Base-by-base conservation (phyloP, 192 early-diverging fungal genomes). In the Podochytrium sp. region DNA sequence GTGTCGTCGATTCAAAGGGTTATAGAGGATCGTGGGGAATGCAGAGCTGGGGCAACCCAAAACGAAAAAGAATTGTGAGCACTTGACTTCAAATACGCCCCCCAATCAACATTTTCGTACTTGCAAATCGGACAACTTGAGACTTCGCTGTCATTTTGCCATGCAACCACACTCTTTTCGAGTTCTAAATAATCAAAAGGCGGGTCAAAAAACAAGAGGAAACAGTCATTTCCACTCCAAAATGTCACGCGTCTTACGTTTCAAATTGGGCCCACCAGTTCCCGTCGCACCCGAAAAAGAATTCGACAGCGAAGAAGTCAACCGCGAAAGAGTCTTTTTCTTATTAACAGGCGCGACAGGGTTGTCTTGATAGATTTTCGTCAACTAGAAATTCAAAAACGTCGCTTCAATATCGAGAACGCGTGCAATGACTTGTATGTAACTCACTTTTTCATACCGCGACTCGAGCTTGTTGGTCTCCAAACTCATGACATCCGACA, bases 381-480 rank as follows among this genome's bases (percentile, higher is more conserved):
- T 18, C 10, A 18, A 10, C 14, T 57, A 32, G 43, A 47, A 47
- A 7, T 47, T 47, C 7, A 47, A 47, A 47, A 47, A 12, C 7
- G 43, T 47, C n/a, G n/a, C n/a, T n/a, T n/a, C n/a, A n/a, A n/a
- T n/a, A n/a, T n/a, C n/a, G n/a, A n/a, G n/a, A n/a, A n/a, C n/a
- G n/a, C n/a, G n/a, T n/a, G n/a, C n/a, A n/a, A n/a, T n/a, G 47
- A 49, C 12, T n/a, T 12, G n/a, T n/a, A n/a, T 49, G n/a, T n/a
- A n/a, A n/a, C 66, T 27, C 40, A 86, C 85, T 78, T 83, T 87
- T 67, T 87, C 85, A 50, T 86, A 66, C 23, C 85, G 71, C 74
- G 84, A 86, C 49, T 81, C 80, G 20, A 87, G 62, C 77, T 82
- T 87, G 56, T 87, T 87, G 2, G 69, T 63, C 57, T 87, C 85